Evolutionary conservation across 73 alveolate genomes (phyloP).

Genomic region (Vitrella brassicaformis): DNA sequence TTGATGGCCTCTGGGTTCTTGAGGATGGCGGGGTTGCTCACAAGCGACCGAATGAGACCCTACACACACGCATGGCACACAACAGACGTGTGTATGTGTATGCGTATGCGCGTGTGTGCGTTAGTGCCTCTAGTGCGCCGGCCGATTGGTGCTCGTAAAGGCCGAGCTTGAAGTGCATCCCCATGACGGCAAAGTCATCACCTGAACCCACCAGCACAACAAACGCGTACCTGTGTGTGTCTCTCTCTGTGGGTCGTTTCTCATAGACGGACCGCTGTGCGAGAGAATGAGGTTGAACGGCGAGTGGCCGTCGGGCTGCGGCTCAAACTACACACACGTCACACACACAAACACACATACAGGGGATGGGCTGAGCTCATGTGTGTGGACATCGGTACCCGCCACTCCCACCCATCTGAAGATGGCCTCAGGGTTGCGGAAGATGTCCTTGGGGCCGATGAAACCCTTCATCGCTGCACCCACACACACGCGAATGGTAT

Average conservation of each 20-base stretch:
- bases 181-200: conserved; percentile 68
- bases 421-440: conserved; percentile 84
- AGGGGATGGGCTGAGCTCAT: too few species aligned
- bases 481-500: conserved; percentile 5
- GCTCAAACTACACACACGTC: neutral
- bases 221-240: too few species aligned
- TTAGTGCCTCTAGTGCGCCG: conserved; percentile 76
- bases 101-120: conserved; percentile 20
- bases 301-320: conserved; percentile 10
- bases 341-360: neutral
- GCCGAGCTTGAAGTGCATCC: conserved; percentile 91
- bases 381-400: too few species aligned
- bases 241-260: too few species aligned
- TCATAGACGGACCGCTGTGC: too few species aligned
- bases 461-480: conserved; percentile 77
- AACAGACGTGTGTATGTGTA: neutral
- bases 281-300: conserved; percentile 63
- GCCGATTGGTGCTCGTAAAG: conserved; percentile 89
- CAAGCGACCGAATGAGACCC: conserved; percentile 5
- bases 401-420: conserved; percentile 42
- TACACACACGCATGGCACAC: conserved; percentile 2
- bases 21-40: neutral
- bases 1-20: conserved; percentile 49
- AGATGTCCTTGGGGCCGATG: conserved; percentile 85
- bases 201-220: too few species aligned